Percentiles rank a stretch among this genome's conserved stretches.
Evolutionary conservation across 163 green algal species (phyloP).

Genomic region (Picocystis sp.): DNA sequence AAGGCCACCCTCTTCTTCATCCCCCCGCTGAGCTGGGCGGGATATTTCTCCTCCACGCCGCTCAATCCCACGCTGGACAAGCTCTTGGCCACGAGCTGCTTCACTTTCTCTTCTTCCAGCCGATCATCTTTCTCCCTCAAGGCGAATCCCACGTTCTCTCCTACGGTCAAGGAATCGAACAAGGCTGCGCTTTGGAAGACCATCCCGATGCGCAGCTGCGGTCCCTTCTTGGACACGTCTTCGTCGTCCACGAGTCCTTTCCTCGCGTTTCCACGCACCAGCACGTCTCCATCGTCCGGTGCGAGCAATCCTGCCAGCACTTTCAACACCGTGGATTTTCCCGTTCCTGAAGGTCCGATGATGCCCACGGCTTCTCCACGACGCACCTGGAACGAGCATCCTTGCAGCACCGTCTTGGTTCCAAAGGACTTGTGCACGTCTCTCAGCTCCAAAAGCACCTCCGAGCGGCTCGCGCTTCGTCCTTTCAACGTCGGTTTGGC

Average conservation of each 20-base stretch:
- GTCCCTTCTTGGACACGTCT: slow-evolving; percentile 10
- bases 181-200: slow-evolving; percentile 95
- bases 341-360: slow-evolving; percentile 88
- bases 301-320: slow-evolving; percentile 80
- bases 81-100: slow-evolving; percentile 37
- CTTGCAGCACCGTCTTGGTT: slow-evolving; percentile 73
- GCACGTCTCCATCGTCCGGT: slow-evolving; percentile 75
- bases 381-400: slow-evolving; percentile 72
- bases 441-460: slow-evolving; percentile 69
- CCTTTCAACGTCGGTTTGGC: too few species aligned
- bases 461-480: slow-evolving; percentile 5
- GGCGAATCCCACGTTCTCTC: slow-evolving; percentile 95
- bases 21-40: slow-evolving; percentile 79
- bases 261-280: slow-evolving; percentile 59
- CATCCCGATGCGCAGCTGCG: slow-evolving; percentile 54
- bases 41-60: slow-evolving; percentile 75
- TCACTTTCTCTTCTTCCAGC: slow-evolving; percentile 42
- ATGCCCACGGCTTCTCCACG: slow-evolving; percentile 93
- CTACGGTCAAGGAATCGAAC: slow-evolving; percentile 92
- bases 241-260: slow-evolving; percentile 65
- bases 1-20: slow-evolving; percentile 98
- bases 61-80: slow-evolving; percentile 66
- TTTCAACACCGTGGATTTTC: slow-evolving; percentile 94
- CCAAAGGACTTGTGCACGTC: slow-evolving; percentile 95
- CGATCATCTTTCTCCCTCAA: slow-evolving; percentile 85